Evolutionary conservation across 2,329 filamentous ascomycete genomes (phyloP), one percentile per base, ranked within the genome.

Genomic region (Akanthomyces dipterigenus): DNA sequence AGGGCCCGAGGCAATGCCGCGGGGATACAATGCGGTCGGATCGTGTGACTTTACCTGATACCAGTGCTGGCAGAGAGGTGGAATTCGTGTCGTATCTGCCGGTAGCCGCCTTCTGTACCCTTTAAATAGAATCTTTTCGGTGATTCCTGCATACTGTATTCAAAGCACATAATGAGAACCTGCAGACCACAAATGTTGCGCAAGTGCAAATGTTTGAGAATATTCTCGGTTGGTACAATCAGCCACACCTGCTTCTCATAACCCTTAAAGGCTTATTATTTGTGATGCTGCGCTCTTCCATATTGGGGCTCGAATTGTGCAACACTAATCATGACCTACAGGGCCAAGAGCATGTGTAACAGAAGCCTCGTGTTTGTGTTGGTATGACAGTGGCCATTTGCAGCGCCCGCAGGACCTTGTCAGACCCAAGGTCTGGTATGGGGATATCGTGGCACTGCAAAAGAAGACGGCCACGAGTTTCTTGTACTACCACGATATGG

Each of bases 21-120:
- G 16, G 18, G 22, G 24, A n/a, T 5, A 45, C 31, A 43, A 36
- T 31, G 24, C 8, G 14, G 12, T 9, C 7, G 31, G 24, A 14
- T 18, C 45, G 31, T 40, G 45, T 26, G 55, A 57, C 42, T 36
- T n/a, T 14, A n/a, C 28, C 16, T 16, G 24, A 40, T 40, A 36
- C 56, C 24, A 51, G 11, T 11, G 46, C 45, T 43, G 22, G 38
- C 18, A 51, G 36, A 38, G 38, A 50, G 14, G 28, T 31, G 53
- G n/a, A 3, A 7, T 49, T 26, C 14, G n/a, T 40, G 11, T 51
- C 56, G 56, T 59, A 51, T 59, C 56, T 59, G 56, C 46, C n/a
- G 24, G 46, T 28, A 34, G 48, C 56, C 56, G 46, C 24, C 31
- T 42, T 26, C 24, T 40, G 48, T 31, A 3, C n/a, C 36, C 11